Base-by-base conservation (phyloP, 768 basidiomycete genomes). In the Termitomyces sp. region DNA sequence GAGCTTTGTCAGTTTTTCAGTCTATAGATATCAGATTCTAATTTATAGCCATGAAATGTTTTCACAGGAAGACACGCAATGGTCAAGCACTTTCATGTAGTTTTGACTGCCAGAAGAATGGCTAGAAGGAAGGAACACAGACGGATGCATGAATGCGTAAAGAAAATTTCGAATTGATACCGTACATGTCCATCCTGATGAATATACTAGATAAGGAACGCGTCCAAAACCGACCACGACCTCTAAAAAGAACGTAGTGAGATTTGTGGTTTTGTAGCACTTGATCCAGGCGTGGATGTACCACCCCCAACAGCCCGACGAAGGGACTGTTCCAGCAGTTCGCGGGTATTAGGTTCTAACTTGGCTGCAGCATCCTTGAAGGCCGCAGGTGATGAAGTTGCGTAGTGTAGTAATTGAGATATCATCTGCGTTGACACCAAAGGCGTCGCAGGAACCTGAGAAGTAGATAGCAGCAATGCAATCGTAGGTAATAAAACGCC, bases 301-400 rank as follows among this genome's bases (percentile, higher is more conserved):
- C 68, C 66, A 4, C 80, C 79, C 32, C 82, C 84, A 0, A 95
- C 80, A 4, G 87, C 86, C 54, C 86, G 85, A 60, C 94, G 80
- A 51, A 97, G 82, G 0, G 89, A 87, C 45, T 80, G 77, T 69
- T 98, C 95, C 53, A 98, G 69, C 24, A 80, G 71, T 49, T 86
- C 84, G 46, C 85, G 75, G 6, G 77, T 77, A 0, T 77, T 69
- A 7, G 76, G 67, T 30, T 87, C 85, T 22, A 98, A 76, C 49
- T 80, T 84, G 9, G 75, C 79, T 2, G 90, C 87, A 1, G 89
- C 92, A 46, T 93, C 91, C 68, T 91, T 93, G 81, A 98, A 98
- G 13, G 88, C 81, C 4, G 73, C 68, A 0, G 95, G 89, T 3
- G 86, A 82, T 0, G 80, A 72, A 0, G 88, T 80, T 0, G 94